Evolutionary conservation across 2,329 filamentous ascomycete genomes (phyloP), one percentile per base, ranked within the genome.

Genomic region (Stemphylium beticola): DNA sequence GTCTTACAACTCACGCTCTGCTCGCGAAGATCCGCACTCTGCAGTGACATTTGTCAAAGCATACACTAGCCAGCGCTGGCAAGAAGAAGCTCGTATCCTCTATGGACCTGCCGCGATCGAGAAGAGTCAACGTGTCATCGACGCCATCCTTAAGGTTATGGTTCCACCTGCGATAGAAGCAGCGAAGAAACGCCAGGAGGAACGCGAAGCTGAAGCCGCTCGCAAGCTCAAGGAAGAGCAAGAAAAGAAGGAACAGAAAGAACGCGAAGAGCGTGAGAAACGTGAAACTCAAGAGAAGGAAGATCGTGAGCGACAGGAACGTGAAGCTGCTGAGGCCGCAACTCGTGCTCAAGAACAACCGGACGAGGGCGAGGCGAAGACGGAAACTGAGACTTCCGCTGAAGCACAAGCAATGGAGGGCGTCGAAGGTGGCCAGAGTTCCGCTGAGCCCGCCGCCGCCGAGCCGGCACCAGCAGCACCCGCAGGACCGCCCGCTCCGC

Each of bases 81-180:
- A 90, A 69, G 92, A 97, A 69, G 96, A 98, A 74, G 88, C 92
- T 8, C 87, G 89, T 60, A 87, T 99, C 74, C 82, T 98, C 0
- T 98, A 95, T 74, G 90, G 90, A 22, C 77, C 81, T 18, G 81
- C 78, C 43, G 84, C 88, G 47, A 72, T 84, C 3, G 92, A 96
- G 43, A 90, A 90, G 69, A 84, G 87, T 2, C 81, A 84, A 56
- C 85, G 85, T 48, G 81, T 96, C 14, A 77, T 88, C 60, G 88
- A 85, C 62, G 83, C 86, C 2, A 83, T 99, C 22, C 80, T 92
- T 36, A 87, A 85, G 39, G 77, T 87, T 36, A 83, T 99, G 57
- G 87, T 93, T 2, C 95, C 95, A 36, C 87, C 90, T 18, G 93
- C 93, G 7, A 87, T 96, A 56, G 87, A 93, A 71, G 86, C 87